These are phyloP conservation scores for Drechslera avenae DNA, from an alignment of 2,329 filamentous ascomycete species.

Conservation along the genomic window DNA sequence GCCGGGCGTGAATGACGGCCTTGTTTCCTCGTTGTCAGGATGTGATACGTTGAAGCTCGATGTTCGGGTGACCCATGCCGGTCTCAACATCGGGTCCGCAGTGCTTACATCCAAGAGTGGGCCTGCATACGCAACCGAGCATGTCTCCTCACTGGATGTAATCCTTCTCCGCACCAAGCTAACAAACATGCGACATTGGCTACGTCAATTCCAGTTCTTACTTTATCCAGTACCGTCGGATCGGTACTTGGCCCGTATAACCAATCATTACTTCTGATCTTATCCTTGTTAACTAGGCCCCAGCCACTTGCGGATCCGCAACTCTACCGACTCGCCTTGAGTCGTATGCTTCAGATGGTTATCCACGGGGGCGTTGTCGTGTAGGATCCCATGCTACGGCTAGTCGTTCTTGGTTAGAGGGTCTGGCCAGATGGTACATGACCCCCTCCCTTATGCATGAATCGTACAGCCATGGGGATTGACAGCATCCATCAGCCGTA, in stretches of 20 bases:
- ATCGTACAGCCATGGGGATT: constrained; percentile 22
- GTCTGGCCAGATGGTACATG: constrained; percentile 23
- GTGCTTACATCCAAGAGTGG: constrained; percentile 21
- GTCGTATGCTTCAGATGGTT: constrained; percentile 11
- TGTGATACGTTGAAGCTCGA: constrained; percentile 15
- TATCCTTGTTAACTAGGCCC: constrained; percentile 13
- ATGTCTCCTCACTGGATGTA: constrained; percentile 18
- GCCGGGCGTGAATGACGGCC: neutral
- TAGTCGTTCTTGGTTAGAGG: constrained; percentile 15
- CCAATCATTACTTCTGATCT: constrained; percentile 31
- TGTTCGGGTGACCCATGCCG: constrained; percentile 1
- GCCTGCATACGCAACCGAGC: constrained; percentile 19
- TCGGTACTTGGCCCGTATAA: constrained; percentile 18
- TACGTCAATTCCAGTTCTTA: constrained; percentile 25
- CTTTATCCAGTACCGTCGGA: constrained; percentile 26
- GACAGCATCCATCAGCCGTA: constrained; percentile 21
- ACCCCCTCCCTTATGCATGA: constrained; percentile 32
- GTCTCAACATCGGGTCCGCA: constrained; percentile 34
- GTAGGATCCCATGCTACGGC: constrained; percentile 14
- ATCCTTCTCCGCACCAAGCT: constrained; percentile 34
- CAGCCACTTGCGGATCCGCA: constrained; percentile 42
- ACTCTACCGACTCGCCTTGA: constrained; percentile 14
- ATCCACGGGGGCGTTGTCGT: constrained; percentile 10
- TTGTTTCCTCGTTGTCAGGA: neutral
- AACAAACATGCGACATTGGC: constrained; percentile 22